Conservation (phyloP, 768 basidiomycete species). For the Pleurotus platypus region DNA sequence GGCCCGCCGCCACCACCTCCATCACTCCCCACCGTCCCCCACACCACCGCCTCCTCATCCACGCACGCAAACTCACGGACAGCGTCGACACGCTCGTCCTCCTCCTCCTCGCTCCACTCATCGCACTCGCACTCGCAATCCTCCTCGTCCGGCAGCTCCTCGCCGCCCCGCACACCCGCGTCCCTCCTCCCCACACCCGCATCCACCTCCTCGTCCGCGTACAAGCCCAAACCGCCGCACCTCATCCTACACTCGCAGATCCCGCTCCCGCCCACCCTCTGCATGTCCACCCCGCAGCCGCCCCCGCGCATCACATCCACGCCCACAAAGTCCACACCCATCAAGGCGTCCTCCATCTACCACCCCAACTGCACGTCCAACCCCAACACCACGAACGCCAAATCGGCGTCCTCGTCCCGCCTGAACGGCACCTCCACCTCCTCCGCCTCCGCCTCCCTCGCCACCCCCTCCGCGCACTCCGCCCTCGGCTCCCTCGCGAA, state of each 20-base stretch:
- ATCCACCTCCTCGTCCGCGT: slow-evolving; percentile 13
- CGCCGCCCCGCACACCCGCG: slow-evolving; percentile 23
- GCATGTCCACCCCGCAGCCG: slow-evolving; percentile 38
- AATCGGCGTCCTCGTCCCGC: slow-evolving; percentile 25
- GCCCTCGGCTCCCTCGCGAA: slow-evolving; percentile 34
- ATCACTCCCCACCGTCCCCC: slow-evolving; percentile 10
- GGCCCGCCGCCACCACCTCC: slow-evolving; percentile 24
- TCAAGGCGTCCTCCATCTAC: slow-evolving; percentile 25
- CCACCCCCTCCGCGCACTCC: slow-evolving; percentile 23
- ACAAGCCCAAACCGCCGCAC: slow-evolving; percentile 19
- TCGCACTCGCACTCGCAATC: background rate
- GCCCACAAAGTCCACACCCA: slow-evolving; percentile 6
- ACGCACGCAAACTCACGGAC: too few relatives aligned
- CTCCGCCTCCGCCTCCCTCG: slow-evolving; percentile 47
- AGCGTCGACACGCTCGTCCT: slow-evolving; percentile 15
- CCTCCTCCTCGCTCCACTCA: slow-evolving; percentile 10
- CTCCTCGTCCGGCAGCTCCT: slow-evolving; percentile 28
- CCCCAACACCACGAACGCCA: slow-evolving; percentile 21
- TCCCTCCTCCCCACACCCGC: slow-evolving; percentile 11
- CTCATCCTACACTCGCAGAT: slow-evolving; percentile 35
- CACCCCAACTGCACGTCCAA: slow-evolving; percentile 26
- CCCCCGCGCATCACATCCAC: slow-evolving; percentile 15
- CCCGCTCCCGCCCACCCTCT: slow-evolving; percentile 47
- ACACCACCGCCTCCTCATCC: slow-evolving; percentile 8
- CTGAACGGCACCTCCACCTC: slow-evolving; percentile 32